A percentile compares a stretch with the other conserved stretches of the same genome.
These are phyloP conservation scores for Solanum virginianum DNA, from an alignment of 257 asterid species.

Conservation along the genomic window DNA sequence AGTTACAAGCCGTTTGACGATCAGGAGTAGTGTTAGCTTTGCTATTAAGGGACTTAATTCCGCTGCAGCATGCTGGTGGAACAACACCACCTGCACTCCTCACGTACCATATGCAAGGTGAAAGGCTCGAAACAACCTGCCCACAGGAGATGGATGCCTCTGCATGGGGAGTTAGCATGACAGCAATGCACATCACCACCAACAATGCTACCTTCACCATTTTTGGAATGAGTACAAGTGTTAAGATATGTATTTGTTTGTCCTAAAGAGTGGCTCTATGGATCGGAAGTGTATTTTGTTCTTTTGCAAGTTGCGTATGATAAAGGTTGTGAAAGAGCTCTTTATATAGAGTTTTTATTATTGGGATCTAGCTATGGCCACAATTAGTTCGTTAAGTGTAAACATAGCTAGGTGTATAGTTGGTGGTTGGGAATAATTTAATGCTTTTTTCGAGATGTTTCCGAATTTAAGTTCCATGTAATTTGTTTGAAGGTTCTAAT, in stretches of 20 bases:
- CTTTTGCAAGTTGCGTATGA: background rate
- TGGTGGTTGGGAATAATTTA: background rate
- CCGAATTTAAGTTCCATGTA: background rate
- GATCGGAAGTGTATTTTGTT: background rate
- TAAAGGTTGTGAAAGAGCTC: background rate
- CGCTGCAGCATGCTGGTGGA: conserved; percentile 20
- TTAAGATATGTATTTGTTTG: background rate
- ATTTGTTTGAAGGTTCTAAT: background rate
- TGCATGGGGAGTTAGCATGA: background rate
- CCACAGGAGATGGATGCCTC: conserved; percentile 22
- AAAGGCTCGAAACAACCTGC: background rate
- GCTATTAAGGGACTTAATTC: background rate
- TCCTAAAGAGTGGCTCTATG: background rate
- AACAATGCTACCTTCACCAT: background rate
- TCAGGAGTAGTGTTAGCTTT: conserved; percentile 17
- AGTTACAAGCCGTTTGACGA: conserved; percentile 16
- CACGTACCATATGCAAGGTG: conserved; percentile 17
- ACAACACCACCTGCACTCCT: background rate
- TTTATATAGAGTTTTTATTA: background rate
- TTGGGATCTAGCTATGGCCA: background rate
- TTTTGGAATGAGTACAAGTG: background rate
- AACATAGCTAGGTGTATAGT: background rate
- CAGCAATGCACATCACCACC: background rate
- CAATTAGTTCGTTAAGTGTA: background rate
- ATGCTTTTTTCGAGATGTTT: background rate